Percentiles rank a stretch among this genome's conserved stretches.
Evolutionary conservation across 768 basidiomycete species (phyloP).

Genomic region (Mycena venus): DNA sequence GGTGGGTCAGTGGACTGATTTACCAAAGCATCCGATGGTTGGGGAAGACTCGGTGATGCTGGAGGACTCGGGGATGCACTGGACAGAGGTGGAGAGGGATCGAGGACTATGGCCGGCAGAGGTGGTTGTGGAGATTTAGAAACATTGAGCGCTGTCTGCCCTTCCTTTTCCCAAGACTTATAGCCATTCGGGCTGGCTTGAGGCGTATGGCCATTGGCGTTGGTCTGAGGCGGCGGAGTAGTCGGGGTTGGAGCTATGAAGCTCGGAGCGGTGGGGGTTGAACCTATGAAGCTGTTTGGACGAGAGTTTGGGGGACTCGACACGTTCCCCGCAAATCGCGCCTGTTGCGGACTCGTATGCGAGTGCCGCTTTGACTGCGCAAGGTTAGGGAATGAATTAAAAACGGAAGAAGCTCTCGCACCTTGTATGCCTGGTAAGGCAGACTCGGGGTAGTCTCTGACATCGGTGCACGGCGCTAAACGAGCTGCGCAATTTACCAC

Average conservation of each 20-base stretch:
- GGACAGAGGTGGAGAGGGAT: constrained; percentile 38
- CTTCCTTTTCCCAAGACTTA: constrained; percentile 28
- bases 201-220: constrained; percentile 30
- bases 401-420: constrained; percentile 37
- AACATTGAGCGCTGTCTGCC: not conserved
- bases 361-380: constrained; percentile 64
- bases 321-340: constrained; percentile 42
- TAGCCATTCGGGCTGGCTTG: constrained; percentile 35
- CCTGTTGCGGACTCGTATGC: constrained; percentile 45
- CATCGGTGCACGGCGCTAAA: constrained; percentile 40
- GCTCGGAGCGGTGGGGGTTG: constrained; percentile 35
- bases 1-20: not conserved
- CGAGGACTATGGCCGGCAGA: constrained; percentile 23
- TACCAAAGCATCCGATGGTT: not conserved
- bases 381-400: constrained; percentile 15
- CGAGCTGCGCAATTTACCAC: constrained; percentile 8
- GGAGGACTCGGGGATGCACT: constrained; percentile 23
- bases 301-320: constrained; percentile 44
- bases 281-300: constrained; percentile 39
- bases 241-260: constrained; percentile 31
- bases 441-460: constrained; percentile 40
- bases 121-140: constrained; percentile 23
- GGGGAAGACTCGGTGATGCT: not conserved
- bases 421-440: constrained; percentile 68
- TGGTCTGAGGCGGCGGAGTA: constrained; percentile 39